Evolutionary conservation across 2,329 filamentous ascomycete genomes (phyloP).

Genomic region (Aspergillus alliaceus): DNA sequence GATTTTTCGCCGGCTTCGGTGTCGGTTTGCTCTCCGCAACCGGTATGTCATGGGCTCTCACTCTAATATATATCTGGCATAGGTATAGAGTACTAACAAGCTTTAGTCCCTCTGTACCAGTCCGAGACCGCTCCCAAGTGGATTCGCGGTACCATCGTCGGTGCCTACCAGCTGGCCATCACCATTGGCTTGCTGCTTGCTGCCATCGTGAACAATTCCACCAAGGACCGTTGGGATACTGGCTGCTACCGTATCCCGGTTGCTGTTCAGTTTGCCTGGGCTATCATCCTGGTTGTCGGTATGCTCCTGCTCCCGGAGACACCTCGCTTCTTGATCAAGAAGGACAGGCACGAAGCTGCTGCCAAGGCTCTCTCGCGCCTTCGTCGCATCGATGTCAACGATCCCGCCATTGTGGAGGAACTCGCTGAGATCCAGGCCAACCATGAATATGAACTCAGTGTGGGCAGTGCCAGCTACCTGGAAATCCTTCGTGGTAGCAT

Average conservation of each 20-base stretch:
- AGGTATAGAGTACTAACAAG: conserved; percentile 2
- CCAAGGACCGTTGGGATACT: conserved; percentile 60
- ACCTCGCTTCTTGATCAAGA: conserved; percentile 80
- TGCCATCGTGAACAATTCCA: conserved; percentile 70
- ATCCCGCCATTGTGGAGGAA: conserved; percentile 73
- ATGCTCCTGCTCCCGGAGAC: conserved; percentile 78
- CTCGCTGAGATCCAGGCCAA: conserved; percentile 83
- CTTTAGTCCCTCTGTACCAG: conserved; percentile 64
- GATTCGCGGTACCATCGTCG: conserved; percentile 73
- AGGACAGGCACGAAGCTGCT: conserved; percentile 65
- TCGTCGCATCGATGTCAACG: conserved; percentile 65
- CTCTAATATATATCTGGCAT: not conserved
- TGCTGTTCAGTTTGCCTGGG: conserved; percentile 76
- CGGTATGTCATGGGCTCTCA: conserved; percentile 52
- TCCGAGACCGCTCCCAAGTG: conserved; percentile 72
- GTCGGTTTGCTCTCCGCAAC: conserved; percentile 78
- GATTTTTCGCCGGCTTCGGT: conserved; percentile 54
- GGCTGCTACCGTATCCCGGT: conserved; percentile 78
- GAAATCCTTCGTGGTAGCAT: conserved; percentile 37
- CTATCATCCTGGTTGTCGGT: conserved; percentile 69
- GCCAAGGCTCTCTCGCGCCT: conserved; percentile 63
- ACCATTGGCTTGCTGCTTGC: conserved; percentile 75
- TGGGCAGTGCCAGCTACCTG: conserved; percentile 38
- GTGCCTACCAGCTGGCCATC: conserved; percentile 78
- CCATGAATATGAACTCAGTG: conserved; percentile 72